Base-by-base conservation (phyloP, 345 rosid genomes). In the Salix arbutifolia region DNA sequence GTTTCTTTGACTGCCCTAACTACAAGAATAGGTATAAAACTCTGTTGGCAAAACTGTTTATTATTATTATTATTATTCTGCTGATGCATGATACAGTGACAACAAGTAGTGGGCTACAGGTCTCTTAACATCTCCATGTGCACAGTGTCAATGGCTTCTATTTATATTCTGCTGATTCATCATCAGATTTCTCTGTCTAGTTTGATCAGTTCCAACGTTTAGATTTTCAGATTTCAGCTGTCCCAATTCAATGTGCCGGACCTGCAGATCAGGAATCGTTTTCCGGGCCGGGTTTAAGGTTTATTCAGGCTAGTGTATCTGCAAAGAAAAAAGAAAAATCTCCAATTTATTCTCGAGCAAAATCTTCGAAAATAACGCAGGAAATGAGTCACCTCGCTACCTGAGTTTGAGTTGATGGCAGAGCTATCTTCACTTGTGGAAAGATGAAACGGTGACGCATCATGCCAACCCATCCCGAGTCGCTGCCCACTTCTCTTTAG, bases 91-190 rank as follows among this genome's bases (percentile, higher is more conserved):
- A 17, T 68, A 12, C 56, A 37, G 69, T 72, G 77, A 80, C 76
- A 61, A 53, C 1, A 50, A 75, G 82, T 70, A 73, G 76, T 85
- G 87, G 75, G 53, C n/a, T 60, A 6, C 77, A 80, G 73, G 79
- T 80, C 78, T 80, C 66, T 61, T 69, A 58, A 52, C 30, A 70
- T 33, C n/a, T 68, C 65, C 78, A 75, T 85, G 84, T 80, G 83
- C 76, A 17, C 26, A 6, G 62, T 56, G 58, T n/a, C 67, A 71
- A 53, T 67, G 42, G 4, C 46, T 42, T 11, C 1, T 11, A 42
- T 2, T 42, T 42, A 19, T 8, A 10, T 18, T 65, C 14, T 65
- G 48, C 46, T 62, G 60, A 61, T 74, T 40, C 75, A 33, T 37
- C 35, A 4, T 14, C 13, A 50, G 84, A 77, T 82, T 35, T 35